These are phyloP conservation scores for Acmispon strigosus DNA, from an alignment of 306 rosid genomes.

Conservation along the genomic window DNA sequence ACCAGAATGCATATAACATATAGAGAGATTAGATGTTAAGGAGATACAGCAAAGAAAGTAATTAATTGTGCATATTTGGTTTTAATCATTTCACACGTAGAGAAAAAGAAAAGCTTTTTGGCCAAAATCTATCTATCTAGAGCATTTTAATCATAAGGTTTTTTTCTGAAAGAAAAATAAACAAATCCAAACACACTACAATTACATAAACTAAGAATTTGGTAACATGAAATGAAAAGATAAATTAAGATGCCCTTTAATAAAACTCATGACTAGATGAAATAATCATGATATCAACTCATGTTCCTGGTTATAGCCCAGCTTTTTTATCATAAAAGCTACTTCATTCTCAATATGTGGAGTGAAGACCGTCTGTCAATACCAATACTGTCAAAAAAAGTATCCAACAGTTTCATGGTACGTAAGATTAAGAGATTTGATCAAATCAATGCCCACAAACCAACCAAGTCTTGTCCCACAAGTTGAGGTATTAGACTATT, in stretches of 20 bases:
- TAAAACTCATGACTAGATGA: not conserved
- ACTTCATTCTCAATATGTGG: not conserved
- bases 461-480: not conserved
- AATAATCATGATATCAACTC: not conserved
- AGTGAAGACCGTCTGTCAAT: not conserved
- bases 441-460: conserved; percentile 7
- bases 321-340: not conserved
- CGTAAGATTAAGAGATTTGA: not conserved
- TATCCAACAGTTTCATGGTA: not conserved
- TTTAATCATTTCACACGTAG: not conserved
- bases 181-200: not conserved
- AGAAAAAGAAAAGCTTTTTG: not conserved
- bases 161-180: not conserved
- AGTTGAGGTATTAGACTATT: not conserved
- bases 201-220: not conserved
- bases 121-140: not conserved
- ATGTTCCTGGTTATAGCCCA: not conserved
- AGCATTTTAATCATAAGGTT: not conserved
- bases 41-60: conserved; percentile 4
- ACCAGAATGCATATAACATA: not conserved
- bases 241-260: not conserved
- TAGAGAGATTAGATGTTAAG: not conserved
- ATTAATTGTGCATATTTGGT: not conserved
- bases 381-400: not conserved
- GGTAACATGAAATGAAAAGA: conserved; percentile 9